Evolutionary conservation across 2,329 filamentous ascomycete species (phyloP).

Genomic region (Septoria linicola): DNA sequence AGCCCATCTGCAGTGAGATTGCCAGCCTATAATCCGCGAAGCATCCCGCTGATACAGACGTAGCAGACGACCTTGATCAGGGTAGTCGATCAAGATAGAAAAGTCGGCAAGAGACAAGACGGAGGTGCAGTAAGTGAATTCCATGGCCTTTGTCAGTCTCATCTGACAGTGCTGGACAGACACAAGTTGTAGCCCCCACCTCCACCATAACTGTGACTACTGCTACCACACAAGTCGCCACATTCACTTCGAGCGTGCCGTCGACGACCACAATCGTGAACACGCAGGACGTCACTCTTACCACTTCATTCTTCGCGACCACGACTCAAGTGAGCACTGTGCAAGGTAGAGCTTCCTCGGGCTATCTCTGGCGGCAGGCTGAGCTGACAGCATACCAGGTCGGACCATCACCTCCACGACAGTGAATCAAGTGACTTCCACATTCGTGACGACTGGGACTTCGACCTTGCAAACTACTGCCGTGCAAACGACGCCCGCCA

Average conservation of each 20-base stretch:
- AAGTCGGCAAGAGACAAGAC: neutral
- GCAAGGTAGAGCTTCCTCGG: neutral
- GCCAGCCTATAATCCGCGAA: neutral
- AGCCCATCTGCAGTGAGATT: neutral
- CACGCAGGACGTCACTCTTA: neutral
- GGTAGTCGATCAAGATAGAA: neutral
- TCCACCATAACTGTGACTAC: constrained; percentile 6
- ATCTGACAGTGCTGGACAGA: neutral
- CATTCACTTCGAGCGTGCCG: constrained; percentile 1
- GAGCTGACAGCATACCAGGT: neutral
- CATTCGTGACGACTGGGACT: constrained; percentile 2
- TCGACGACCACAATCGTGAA: constrained; percentile 3
- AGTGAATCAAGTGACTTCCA: neutral
- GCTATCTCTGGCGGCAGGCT: neutral
- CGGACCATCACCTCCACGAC: constrained; percentile 7
- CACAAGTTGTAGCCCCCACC: neutral
- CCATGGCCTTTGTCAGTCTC: too few relatives aligned
- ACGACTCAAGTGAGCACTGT: constrained; percentile 1
- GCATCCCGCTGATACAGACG: neutral
- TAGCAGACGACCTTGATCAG: constrained; percentile 1
- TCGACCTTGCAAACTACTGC: neutral
- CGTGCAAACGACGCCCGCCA: constrained; percentile 9
- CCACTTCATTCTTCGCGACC: neutral
- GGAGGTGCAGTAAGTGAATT: neutral
- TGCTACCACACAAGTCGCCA: constrained; percentile 1